Conservation (phyloP, 1,139 yeast species). For the Casaregolazyma suthepensis region DNA sequence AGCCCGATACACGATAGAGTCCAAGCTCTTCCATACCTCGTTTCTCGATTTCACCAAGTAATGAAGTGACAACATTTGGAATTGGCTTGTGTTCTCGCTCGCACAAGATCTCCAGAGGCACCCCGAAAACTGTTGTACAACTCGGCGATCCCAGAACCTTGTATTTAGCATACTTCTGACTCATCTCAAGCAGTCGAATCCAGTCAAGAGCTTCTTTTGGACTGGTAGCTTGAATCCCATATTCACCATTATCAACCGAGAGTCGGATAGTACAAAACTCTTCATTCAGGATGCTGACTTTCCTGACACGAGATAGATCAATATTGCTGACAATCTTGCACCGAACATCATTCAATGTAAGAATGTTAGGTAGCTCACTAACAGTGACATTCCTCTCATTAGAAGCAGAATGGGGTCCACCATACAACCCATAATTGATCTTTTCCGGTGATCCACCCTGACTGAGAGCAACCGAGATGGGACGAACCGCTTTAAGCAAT, state of each 20-base stretch:
- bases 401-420: conserved; percentile 22
- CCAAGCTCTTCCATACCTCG: conserved; percentile 91
- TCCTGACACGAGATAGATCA: conserved; percentile 43
- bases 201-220: conserved; percentile 71
- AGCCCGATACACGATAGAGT: conserved; percentile 85
- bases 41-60: conserved; percentile 69
- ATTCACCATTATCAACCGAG: conserved; percentile 46
- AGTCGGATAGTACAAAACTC: conserved; percentile 57
- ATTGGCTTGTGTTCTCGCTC: conserved; percentile 55
- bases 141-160: conserved; percentile 22
- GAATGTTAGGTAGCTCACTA: conserved; percentile 55
- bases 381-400: conserved; percentile 50
- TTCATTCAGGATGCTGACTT: conserved; percentile 18
- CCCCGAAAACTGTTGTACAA: conserved; percentile 66
- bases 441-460: conserved; percentile 17
- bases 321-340: conserved; percentile 55
- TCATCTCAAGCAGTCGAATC: conserved; percentile 45
- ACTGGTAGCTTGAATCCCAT: conserved; percentile 60
- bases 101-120: conserved; percentile 73
- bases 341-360: conserved; percentile 38
- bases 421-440: conserved; percentile 13
- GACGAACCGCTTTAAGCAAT: conserved; percentile 37
- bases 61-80: conserved; percentile 60
- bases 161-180: conserved; percentile 37
- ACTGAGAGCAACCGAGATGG: conserved; percentile 37